Evolutionary conservation across 768 basidiomycete genomes (phyloP).

Genomic region (Nidularia pulvinata): DNA sequence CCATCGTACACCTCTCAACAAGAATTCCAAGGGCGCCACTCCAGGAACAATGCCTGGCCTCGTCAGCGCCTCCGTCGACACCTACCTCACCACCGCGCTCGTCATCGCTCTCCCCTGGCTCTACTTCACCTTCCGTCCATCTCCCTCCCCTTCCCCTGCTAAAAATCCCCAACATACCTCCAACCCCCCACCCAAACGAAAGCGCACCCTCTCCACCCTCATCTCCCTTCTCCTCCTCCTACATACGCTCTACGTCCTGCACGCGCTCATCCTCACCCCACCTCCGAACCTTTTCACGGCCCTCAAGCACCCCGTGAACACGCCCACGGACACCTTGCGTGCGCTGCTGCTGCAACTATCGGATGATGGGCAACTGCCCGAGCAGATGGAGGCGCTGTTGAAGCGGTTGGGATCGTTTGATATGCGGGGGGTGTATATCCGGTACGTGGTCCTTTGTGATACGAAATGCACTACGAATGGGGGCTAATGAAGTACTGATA

Average conservation of each 20-base stretch:
- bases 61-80: not conserved
- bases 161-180: not conserved
- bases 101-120: slow-evolving; percentile 2
- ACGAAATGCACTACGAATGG: not conserved
- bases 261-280: slow-evolving; percentile 40
- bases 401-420: slow-evolving; percentile 57
- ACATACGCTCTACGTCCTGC: slow-evolving; percentile 51
- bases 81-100: slow-evolving; percentile 1
- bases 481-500: slow-evolving; percentile 14
- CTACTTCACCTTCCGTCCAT: slow-evolving; percentile 5
- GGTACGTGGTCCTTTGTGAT: slow-evolving; percentile 31
- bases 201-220: slow-evolving; percentile 8
- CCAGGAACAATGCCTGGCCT: too few relatives aligned
- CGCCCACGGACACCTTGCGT: slow-evolving; percentile 51
- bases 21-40: too few relatives aligned
- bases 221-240: slow-evolving; percentile 39
- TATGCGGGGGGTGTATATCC: slow-evolving; percentile 54
- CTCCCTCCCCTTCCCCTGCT: not conserved
- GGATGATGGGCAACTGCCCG: slow-evolving; percentile 38
- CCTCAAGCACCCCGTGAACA: slow-evolving; percentile 54
- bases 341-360: slow-evolving; percentile 37
- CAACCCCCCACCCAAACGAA: not conserved
- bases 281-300: slow-evolving; percentile 65
- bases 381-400: slow-evolving; percentile 50
- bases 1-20: too few relatives aligned